Evolutionary conservation across 2,329 filamentous ascomycete species (phyloP).

Genomic region (Scedosporium boydii): DNA sequence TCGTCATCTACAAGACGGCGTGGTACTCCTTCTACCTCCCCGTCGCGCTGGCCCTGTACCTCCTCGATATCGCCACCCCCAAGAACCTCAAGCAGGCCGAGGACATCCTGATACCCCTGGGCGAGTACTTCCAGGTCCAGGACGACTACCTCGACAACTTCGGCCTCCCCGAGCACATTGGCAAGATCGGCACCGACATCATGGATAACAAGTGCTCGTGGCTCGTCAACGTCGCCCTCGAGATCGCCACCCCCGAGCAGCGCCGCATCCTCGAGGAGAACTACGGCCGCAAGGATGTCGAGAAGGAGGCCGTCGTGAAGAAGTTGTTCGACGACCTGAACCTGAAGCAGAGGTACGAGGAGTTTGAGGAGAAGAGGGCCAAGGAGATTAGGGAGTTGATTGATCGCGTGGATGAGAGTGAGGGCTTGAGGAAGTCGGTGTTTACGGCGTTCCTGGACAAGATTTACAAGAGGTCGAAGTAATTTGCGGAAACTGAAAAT

Average conservation of each 20-base stretch:
- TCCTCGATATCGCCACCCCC: conserved; percentile 73
- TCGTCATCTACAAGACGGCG: conserved; percentile 98
- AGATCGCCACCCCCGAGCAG: conserved; percentile 73
- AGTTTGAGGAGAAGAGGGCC: conserved; percentile 84
- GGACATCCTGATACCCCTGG: conserved; percentile 90
- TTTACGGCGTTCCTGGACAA: conserved; percentile 88
- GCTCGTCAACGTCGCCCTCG: conserved; percentile 90
- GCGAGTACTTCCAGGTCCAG: conserved; percentile 98
- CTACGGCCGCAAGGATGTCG: conserved; percentile 85
- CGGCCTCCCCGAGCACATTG: conserved; percentile 82
- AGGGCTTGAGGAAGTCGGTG: conserved; percentile 81
- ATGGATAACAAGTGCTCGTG: conserved; percentile 99
- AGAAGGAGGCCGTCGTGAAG: conserved; percentile 79
- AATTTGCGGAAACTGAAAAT: conserved; percentile 22
- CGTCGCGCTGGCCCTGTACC: conserved; percentile 80
- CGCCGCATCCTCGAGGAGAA: conserved; percentile 79
- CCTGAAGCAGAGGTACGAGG: conserved; percentile 72
- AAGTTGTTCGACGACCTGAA: conserved; percentile 77
- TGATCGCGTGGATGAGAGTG: conserved; percentile 68
- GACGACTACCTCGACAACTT: conserved; percentile 99
- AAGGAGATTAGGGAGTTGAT: conserved; percentile 70
- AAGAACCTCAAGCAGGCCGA: conserved; percentile 84
- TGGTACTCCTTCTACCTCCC: conserved; percentile 99
- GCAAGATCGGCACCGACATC: conserved; percentile 98
- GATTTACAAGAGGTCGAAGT: conserved; percentile 98